phyloP scores from a whole-genome alignment of 1,139 yeast genomes.

The Taphrina pruni region DNA sequence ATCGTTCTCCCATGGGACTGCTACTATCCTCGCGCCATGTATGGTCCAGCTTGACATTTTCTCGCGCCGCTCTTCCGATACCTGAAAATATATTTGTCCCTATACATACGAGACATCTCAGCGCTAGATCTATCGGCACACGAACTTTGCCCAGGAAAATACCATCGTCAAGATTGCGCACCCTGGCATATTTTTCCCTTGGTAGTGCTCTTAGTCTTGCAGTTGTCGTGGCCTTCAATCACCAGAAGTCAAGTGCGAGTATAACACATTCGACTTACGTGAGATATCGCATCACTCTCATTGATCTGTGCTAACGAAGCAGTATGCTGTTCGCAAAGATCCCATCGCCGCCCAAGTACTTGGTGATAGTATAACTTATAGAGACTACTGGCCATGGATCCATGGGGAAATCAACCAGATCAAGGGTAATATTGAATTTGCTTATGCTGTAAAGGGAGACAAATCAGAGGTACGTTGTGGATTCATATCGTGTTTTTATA shows the following conservation, averaged over 20 bases:
- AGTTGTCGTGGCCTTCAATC: conserved; percentile 29
- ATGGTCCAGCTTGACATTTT: too few relatives aligned
- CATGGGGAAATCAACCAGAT: conserved; percentile 83
- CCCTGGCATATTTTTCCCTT: conserved; percentile 9
- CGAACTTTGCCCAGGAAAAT: neutral
- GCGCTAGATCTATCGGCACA: neutral
- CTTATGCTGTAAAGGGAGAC: conserved; percentile 70
- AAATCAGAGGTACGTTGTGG: conserved; percentile 51
- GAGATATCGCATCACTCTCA: neutral
- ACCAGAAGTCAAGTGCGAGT: conserved; percentile 36
- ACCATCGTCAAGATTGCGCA: conserved; percentile 7
- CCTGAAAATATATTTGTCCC: neutral
- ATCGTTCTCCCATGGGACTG: too few relatives aligned
- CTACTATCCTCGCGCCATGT: too few relatives aligned
- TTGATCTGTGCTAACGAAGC: neutral
- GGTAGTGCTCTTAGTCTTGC: conserved; percentile 16
- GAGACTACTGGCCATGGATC: conserved; percentile 80
- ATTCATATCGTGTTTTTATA: conserved; percentile 47
- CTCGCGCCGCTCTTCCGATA: neutral
- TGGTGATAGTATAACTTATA: conserved; percentile 78
- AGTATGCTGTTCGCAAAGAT: conserved; percentile 79
- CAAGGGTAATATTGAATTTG: conserved; percentile 76
- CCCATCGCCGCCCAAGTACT: conserved; percentile 65
- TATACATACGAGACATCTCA: neutral
- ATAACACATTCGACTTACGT: conserved; percentile 36